These are phyloP conservation scores for Prunus padus DNA, from an alignment of 306 rosid species.

Conservation along the genomic window DNA sequence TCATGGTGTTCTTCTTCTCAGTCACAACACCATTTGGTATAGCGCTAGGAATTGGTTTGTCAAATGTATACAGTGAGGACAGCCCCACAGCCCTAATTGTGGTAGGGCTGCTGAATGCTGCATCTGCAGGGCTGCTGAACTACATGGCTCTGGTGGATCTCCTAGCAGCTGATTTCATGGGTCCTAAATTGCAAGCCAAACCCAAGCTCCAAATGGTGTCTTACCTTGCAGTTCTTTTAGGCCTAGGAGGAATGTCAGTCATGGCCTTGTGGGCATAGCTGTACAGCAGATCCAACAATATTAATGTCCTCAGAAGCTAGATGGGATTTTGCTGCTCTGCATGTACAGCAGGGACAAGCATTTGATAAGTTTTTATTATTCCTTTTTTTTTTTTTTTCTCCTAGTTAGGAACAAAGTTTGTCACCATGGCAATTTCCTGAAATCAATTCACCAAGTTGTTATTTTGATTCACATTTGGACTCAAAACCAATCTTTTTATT, in stretches of 20 bases:
- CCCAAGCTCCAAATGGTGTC: constrained; percentile 45
- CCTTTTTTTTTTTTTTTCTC: background rate
- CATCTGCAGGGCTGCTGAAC: constrained; percentile 62
- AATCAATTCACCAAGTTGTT: background rate
- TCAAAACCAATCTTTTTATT: too few relatives aligned
- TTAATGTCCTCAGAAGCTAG: background rate
- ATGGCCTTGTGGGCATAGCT: constrained; percentile 72
- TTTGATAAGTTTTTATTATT: background rate
- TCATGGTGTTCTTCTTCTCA: constrained; percentile 61
- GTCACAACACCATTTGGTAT: constrained; percentile 70
- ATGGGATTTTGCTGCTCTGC: background rate
- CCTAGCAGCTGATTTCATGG: constrained; percentile 58
- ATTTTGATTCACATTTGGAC: too few relatives aligned
- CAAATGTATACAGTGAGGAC: constrained; percentile 45
- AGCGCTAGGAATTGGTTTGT: constrained; percentile 51
- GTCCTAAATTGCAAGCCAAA: constrained; percentile 45
- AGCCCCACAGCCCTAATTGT: constrained; percentile 57
- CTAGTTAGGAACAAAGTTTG: background rate
- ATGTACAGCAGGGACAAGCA: background rate
- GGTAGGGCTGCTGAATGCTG: constrained; percentile 60
- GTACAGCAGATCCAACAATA: background rate
- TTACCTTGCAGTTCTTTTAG: constrained; percentile 52
- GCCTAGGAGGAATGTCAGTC: constrained; percentile 64
- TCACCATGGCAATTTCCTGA: background rate
- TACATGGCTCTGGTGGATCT: constrained; percentile 71